Evolutionary conservation across 1,284 basidiomycete species (phyloP).

Genomic region (Heterobasidion occidentale): DNA sequence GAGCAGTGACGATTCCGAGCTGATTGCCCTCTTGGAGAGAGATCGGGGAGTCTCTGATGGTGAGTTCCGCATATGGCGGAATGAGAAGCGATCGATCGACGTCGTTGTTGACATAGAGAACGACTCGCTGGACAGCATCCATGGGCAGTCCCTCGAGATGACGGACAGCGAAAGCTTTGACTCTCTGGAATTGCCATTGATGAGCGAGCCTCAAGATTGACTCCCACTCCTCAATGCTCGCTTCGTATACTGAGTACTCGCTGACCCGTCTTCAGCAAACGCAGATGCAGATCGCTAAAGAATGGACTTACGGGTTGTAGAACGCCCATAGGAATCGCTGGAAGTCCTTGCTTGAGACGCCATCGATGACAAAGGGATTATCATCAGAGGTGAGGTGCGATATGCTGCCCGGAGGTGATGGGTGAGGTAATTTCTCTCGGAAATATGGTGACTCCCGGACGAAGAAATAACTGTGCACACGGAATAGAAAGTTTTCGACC

Average conservation of each 20-base stretch:
- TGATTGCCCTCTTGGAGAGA: slow-evolving; percentile 45
- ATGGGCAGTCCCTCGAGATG: slow-evolving; percentile 55
- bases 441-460: slow-evolving; percentile 54
- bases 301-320: slow-evolving; percentile 45
- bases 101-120: slow-evolving; percentile 43
- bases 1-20: slow-evolving; percentile 51
- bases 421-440: slow-evolving; percentile 31
- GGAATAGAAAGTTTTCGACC: slow-evolving; percentile 34
- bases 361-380: slow-evolving; percentile 43
- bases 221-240: slow-evolving; percentile 47
- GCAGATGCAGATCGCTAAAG: neutral
- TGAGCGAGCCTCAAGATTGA: slow-evolving; percentile 50
- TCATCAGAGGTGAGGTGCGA: slow-evolving; percentile 35
- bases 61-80: slow-evolving; percentile 48
- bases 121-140: slow-evolving; percentile 53
- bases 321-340: slow-evolving; percentile 60
- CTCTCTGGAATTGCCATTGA: slow-evolving; percentile 52
- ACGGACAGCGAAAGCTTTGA: slow-evolving; percentile 50
- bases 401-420: slow-evolving; percentile 36
- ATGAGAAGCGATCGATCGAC: slow-evolving; percentile 49
- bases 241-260: slow-evolving; percentile 51
- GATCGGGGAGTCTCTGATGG: slow-evolving; percentile 46
- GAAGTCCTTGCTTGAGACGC: slow-evolving; percentile 42
- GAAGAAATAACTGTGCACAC: slow-evolving; percentile 59
- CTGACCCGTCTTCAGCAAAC: slow-evolving; percentile 20